Evolutionary conservation across 345 rosid species (phyloP).

Genomic region (Balakata baccata): DNA sequence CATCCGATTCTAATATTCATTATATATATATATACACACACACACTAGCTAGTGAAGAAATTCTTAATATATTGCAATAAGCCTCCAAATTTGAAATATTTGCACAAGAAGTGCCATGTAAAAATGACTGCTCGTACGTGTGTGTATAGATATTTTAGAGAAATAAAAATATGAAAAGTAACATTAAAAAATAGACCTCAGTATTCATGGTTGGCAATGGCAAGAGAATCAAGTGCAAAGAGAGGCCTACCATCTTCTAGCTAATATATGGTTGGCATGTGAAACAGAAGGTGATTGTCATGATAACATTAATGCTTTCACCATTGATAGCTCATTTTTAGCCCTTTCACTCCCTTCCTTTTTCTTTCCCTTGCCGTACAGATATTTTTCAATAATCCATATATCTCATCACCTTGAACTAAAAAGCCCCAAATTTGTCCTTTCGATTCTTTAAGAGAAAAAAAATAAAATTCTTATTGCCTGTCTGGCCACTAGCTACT

Average conservation of each 20-base stretch:
- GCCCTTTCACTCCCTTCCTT: too few relatives aligned
- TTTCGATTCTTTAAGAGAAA: too few relatives aligned
- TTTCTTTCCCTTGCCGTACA: neutral
- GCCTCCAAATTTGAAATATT: neutral
- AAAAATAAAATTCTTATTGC: too few relatives aligned
- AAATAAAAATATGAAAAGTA: too few relatives aligned
- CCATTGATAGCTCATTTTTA: neutral
- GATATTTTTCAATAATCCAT: neutral
- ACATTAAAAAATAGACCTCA: too few relatives aligned
- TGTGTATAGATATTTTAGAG: too few relatives aligned
- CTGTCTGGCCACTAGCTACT: too few relatives aligned
- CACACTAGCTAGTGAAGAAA: too few relatives aligned
- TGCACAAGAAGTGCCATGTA: neutral
- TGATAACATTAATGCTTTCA: neutral
- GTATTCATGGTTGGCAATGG: neutral
- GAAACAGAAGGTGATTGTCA: neutral
- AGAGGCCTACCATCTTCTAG: conserved; percentile 5
- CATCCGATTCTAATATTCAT: too few relatives aligned
- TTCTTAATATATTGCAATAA: neutral
- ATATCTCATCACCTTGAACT: neutral
- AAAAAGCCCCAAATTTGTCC: neutral
- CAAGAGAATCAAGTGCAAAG: too few relatives aligned
- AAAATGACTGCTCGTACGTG: neutral
- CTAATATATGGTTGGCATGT: neutral
- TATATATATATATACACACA: too few relatives aligned